These are phyloP conservation scores for Ambrosiella xylebori DNA, from an alignment of 2,329 filamentous ascomycete species.

Conservation along the genomic window DNA sequence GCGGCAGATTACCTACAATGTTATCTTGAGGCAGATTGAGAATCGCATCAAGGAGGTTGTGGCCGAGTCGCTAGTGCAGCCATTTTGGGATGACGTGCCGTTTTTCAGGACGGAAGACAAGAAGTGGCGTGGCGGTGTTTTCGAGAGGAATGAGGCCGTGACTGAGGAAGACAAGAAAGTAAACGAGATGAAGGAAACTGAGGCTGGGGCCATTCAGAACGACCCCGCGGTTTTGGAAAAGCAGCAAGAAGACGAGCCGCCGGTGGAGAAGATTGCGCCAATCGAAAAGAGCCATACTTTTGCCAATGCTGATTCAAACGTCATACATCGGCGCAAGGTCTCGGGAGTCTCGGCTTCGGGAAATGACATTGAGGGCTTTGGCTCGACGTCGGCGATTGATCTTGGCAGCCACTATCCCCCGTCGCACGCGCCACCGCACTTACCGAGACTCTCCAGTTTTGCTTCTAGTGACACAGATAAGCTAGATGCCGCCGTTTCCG, in stretches of 20 bases:
- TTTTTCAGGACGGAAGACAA: slow-evolving; percentile 72
- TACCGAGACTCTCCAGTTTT: too few relatives aligned
- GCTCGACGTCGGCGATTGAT: slow-evolving; percentile 12
- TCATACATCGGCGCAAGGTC: slow-evolving; percentile 7
- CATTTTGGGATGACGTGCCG: slow-evolving; percentile 91
- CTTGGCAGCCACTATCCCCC: slow-evolving; percentile 6
- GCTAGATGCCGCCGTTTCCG: neutral
- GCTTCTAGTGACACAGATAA: neutral
- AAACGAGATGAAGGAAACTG: neutral
- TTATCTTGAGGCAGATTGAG: slow-evolving; percentile 86
- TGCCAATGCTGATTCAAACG: slow-evolving; percentile 24
- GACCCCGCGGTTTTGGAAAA: neutral
- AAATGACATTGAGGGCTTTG: slow-evolving; percentile 12
- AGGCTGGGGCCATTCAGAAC: neutral
- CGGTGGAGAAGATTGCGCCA: slow-evolving; percentile 15
- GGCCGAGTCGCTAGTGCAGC: slow-evolving; percentile 75
- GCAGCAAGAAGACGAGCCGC: neutral
- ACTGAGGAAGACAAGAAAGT: slow-evolving; percentile 8
- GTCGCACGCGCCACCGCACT: neutral
- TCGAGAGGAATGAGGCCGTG: slow-evolving; percentile 36
- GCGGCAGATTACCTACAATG: slow-evolving; percentile 83
- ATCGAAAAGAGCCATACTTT: slow-evolving; percentile 40
- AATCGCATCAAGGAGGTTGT: slow-evolving; percentile 88
- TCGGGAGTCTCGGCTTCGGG: neutral
- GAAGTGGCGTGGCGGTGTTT: slow-evolving; percentile 72